A percentile compares a stretch with the other conserved stretches of the same genome.
Evolutionary conservation across 106 monocot species (phyloP).

Genomic region (Xerophyta viscosa): DNA sequence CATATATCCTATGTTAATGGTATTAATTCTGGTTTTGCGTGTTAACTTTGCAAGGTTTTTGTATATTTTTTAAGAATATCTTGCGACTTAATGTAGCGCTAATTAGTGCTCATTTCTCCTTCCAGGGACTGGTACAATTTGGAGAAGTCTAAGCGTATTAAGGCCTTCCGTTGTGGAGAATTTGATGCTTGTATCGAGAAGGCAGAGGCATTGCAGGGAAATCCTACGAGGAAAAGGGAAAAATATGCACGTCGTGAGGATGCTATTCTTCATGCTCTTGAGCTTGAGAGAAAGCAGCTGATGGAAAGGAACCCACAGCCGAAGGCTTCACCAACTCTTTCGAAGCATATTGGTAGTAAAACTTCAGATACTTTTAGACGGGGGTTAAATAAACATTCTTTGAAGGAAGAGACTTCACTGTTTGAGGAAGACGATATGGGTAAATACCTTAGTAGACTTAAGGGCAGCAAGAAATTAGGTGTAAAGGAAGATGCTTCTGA

Average conservation of each 20-base stretch:
- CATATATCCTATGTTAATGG: no score
- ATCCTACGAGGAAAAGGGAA: constrained; percentile 86
- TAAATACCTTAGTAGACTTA: constrained; percentile 15
- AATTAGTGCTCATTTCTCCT: no score
- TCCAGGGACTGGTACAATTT: constrained; percentile 97
- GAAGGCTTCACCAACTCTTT: constrained; percentile 13
- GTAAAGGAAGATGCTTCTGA: constrained; percentile 36
- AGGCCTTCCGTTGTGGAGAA: constrained; percentile 93
- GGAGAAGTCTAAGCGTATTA: constrained; percentile 96
- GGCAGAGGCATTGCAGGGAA: constrained; percentile 76
- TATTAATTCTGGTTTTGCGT: no score
- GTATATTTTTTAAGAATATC: no score
- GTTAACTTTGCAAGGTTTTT: no score
- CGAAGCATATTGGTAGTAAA: constrained; percentile 24
- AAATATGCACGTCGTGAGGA: constrained; percentile 97
- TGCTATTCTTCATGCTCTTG: constrained; percentile 99
- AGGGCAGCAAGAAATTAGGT: constrained; percentile 17
- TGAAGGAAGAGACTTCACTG: constrained; percentile 16
- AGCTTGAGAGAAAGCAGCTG: constrained; percentile 67
- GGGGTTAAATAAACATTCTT: constrained; percentile 22
- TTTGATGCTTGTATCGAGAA: constrained; percentile 97
- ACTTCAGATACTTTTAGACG: constrained; percentile 13
- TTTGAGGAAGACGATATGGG: constrained; percentile 15
- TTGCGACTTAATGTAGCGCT: no score
- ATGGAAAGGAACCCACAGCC: constrained; percentile 26